Percentiles rank a stretch among this genome's conserved stretches.
Conservation (phyloP, 2,329 filamentous ascomycete genomes). For the Hymenoscyphus repandus region DNA sequence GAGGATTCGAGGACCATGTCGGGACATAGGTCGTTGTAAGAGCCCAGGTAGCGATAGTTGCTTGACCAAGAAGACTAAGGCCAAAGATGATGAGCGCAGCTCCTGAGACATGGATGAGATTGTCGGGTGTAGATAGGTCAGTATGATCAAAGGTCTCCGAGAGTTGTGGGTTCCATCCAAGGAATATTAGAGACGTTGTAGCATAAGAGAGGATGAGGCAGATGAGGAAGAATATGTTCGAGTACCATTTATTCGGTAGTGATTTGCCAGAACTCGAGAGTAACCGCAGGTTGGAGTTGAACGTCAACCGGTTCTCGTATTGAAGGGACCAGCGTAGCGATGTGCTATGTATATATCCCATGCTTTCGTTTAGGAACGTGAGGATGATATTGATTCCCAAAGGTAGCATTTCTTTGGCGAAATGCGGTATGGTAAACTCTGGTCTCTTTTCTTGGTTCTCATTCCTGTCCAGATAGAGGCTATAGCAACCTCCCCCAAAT, state of each 20-base stretch:
- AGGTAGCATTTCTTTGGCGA: constrained; percentile 16
- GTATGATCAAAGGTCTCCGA: constrained; percentile 9
- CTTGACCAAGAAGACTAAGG: constrained; percentile 26
- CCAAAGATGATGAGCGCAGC: constrained; percentile 27
- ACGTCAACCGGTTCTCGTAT: constrained; percentile 28
- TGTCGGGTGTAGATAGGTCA: constrained; percentile 6
- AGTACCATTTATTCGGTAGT: constrained; percentile 24
- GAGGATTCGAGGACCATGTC: constrained; percentile 31
- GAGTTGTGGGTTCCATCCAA: constrained; percentile 25
- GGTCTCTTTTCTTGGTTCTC: background rate
- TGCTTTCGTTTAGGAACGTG: constrained; percentile 29
- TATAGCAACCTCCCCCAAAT: constrained; percentile 13
- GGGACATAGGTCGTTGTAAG: constrained; percentile 22
- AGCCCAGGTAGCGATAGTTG: constrained; percentile 27
- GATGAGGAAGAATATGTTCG: constrained; percentile 23
- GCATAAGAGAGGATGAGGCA: constrained; percentile 29
- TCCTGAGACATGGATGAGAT: constrained; percentile 18
- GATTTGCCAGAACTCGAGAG: constrained; percentile 22
- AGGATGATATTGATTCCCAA: constrained; percentile 23
- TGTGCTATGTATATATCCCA: constrained; percentile 31
- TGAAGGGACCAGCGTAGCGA: constrained; percentile 31
- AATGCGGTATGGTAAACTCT: constrained; percentile 13
- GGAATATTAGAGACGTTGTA: constrained; percentile 28
- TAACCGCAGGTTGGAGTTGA: constrained; percentile 31
- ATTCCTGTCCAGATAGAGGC: constrained; percentile 10